These are phyloP conservation scores for Trichoderma atrobrunneum DNA, from an alignment of 2,329 filamentous ascomycete genomes.

Conservation along the genomic window DNA sequence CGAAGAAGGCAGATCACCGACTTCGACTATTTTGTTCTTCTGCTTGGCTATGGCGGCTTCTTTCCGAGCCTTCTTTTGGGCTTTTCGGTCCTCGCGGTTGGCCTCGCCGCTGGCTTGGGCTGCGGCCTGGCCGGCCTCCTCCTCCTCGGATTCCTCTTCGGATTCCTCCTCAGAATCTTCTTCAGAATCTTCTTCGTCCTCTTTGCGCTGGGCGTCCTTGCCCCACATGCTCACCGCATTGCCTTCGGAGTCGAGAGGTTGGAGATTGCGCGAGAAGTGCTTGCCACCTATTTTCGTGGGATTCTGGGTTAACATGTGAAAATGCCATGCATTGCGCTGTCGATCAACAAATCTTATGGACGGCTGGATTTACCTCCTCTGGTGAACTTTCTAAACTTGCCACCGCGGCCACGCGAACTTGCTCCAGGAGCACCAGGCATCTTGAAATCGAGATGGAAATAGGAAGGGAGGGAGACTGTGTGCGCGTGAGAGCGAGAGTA, in stretches of 20 bases:
- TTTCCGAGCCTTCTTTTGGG: conserved; percentile 86
- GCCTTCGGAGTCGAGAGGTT: conserved; percentile 84
- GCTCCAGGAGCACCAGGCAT: conserved; percentile 49
- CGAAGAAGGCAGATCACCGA: conserved; percentile 80
- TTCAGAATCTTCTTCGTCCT: conserved; percentile 52
- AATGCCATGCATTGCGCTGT: not conserved
- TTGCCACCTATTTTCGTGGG: conserved; percentile 69
- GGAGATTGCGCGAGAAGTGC: conserved; percentile 88
- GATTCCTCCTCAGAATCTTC: conserved; percentile 43
- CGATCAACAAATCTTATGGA: not conserved
- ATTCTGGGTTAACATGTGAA: not conserved
- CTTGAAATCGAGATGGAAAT: conserved; percentile 23
- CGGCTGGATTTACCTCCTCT: conserved; percentile 67
- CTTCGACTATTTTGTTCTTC: conserved; percentile 68
- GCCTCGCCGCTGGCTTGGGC: conserved; percentile 42
- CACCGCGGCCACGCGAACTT: conserved; percentile 72
- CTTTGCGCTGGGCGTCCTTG: conserved; percentile 49
- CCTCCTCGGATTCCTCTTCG: conserved; percentile 52
- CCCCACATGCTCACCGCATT: conserved; percentile 88
- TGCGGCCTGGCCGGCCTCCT: conserved; percentile 47
- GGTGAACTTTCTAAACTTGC: conserved; percentile 92
- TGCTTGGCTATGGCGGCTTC: conserved; percentile 79
- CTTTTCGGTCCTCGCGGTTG: conserved; percentile 83
- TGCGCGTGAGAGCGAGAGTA: not conserved
- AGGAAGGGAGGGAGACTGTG: not conserved